phyloP scores from a whole-genome alignment of 1,139 yeast genomes.

The Insectozyma bohioensis region DNA sequence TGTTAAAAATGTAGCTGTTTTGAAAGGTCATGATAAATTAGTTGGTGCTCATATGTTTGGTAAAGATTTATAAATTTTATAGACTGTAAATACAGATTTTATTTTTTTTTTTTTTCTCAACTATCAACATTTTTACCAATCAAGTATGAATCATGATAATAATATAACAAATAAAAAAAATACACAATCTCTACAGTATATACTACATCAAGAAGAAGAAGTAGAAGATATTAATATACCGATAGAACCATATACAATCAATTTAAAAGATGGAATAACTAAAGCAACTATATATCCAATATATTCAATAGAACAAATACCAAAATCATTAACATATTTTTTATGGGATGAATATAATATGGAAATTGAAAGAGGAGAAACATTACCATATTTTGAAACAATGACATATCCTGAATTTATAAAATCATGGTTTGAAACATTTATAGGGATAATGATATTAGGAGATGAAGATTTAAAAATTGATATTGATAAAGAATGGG shows the following conservation, averaged over 20 bases:
- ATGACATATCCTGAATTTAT: constrained; percentile 71
- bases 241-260: constrained; percentile 60
- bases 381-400: constrained; percentile 81
- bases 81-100: background rate
- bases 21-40: constrained; percentile 57
- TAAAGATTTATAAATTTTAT: constrained; percentile 47
- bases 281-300: constrained; percentile 92
- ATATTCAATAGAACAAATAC: constrained; percentile 60
- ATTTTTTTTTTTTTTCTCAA: too few species aligned
- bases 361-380: constrained; percentile 88
- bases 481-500: constrained; percentile 62
- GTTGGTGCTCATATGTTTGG: constrained; percentile 72
- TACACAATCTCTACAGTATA: too few species aligned
- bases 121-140: too few species aligned
- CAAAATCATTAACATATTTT: constrained; percentile 75
- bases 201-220: too few species aligned
- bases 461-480: constrained; percentile 45
- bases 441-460: constrained; percentile 82
- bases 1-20: constrained; percentile 62
- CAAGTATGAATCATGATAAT: too few species aligned
- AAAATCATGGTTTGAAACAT: constrained; percentile 77
- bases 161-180: too few species aligned
- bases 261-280: constrained; percentile 84
- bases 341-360: constrained; percentile 89
- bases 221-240: too few species aligned